Evolutionary conservation across 176 grass and related monocot species (phyloP).

Genomic region (Bothriochloa decipiens): DNA sequence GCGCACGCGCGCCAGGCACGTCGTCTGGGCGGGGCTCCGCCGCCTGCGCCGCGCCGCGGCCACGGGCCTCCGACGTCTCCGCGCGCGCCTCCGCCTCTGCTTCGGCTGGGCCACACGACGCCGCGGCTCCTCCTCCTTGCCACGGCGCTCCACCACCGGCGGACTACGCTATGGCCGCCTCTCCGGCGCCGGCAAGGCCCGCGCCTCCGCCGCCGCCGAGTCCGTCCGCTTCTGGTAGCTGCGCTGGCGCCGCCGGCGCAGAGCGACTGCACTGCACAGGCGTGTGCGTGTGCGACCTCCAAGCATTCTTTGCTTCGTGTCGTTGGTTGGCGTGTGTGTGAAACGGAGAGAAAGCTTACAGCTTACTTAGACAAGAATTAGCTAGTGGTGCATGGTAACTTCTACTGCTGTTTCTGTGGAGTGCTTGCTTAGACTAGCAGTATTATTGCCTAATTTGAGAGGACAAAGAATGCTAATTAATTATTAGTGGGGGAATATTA

Average conservation of each 20-base stretch:
- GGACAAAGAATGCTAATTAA: slow-evolving; percentile 26
- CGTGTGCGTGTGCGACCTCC: not conserved
- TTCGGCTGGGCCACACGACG: slow-evolving; percentile 51
- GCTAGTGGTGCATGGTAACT: slow-evolving; percentile 7
- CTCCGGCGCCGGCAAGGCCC: slow-evolving; percentile 24
- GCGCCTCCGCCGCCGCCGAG: not conserved
- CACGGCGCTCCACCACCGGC: not conserved
- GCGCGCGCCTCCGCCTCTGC: slow-evolving; percentile 55
- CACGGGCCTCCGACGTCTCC: slow-evolving; percentile 40
- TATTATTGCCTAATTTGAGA: slow-evolving; percentile 23
- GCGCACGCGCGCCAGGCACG: slow-evolving; percentile 57
- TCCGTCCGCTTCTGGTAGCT: slow-evolving; percentile 56
- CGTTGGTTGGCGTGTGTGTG: too few relatives aligned
- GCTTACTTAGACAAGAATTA: slow-evolving; percentile 40
- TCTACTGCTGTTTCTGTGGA: not conserved
- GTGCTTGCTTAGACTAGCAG: slow-evolving; percentile 11
- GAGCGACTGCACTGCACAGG: not conserved
- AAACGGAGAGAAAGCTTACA: not conserved
- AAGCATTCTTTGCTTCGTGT: slow-evolving; percentile 40
- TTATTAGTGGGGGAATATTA: slow-evolving; percentile 8
- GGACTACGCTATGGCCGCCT: slow-evolving; percentile 47
- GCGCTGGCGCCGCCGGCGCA: too few relatives aligned
- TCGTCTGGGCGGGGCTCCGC: slow-evolving; percentile 68
- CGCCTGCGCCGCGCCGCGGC: slow-evolving; percentile 51
- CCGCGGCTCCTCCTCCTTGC: not conserved